phyloP scores from a whole-genome alignment of 1,284 basidiomycete species.

The Schizophyllum amplum region DNA sequence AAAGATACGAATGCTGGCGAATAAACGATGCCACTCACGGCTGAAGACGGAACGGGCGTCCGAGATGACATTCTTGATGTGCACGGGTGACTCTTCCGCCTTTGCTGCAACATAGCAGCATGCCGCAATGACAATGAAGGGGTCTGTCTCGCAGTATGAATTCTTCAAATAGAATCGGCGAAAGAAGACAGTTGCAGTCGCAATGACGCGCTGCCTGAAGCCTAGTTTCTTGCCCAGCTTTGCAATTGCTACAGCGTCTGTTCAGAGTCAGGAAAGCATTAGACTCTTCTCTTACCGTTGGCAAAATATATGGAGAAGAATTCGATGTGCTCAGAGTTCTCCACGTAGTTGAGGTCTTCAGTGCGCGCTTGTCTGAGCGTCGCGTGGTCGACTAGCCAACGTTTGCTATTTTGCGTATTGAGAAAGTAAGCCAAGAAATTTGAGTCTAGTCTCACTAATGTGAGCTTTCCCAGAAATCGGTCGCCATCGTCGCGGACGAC shows the following conservation, averaged over 20 bases:
- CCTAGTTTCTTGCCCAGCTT: slow-evolving; percentile 82
- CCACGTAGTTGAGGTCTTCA: slow-evolving; percentile 72
- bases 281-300: slow-evolving; percentile 43
- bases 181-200: slow-evolving; percentile 92
- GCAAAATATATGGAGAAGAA: slow-evolving; percentile 83
- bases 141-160: slow-evolving; percentile 89
- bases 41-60: slow-evolving; percentile 77
- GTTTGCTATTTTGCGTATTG: slow-evolving; percentile 46
- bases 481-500: slow-evolving; percentile 41
- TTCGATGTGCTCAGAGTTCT: slow-evolving; percentile 64
- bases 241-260: slow-evolving; percentile 56
- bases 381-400: slow-evolving; percentile 83
- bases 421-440: slow-evolving; percentile 13
- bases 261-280: slow-evolving; percentile 1
- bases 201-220: slow-evolving; percentile 84
- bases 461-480: slow-evolving; percentile 70
- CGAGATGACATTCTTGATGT: slow-evolving; percentile 87
- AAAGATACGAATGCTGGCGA: background rate
- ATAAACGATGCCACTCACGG: slow-evolving; percentile 39
- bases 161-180: slow-evolving; percentile 94
- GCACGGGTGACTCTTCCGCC: slow-evolving; percentile 91
- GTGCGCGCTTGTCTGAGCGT: slow-evolving; percentile 64
- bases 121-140: slow-evolving; percentile 85
- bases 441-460: slow-evolving; percentile 47
- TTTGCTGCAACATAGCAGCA: slow-evolving; percentile 96